phyloP scores from a whole-genome alignment of 495 filamentous ascomycete species.

The Talaromyces ruber region DNA sequence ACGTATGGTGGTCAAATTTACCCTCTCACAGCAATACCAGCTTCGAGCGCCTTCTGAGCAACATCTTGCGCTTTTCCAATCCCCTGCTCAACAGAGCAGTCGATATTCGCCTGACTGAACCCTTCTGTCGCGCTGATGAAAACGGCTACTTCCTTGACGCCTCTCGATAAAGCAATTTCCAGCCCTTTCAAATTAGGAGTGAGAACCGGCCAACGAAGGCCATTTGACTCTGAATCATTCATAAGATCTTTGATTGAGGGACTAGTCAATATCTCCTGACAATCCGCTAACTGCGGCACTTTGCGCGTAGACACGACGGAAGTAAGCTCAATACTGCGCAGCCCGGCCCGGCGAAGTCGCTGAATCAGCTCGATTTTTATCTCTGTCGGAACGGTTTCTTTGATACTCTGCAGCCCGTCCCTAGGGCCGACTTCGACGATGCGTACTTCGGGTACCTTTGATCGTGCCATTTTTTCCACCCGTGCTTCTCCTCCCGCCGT shows the following conservation, averaged over 20 bases:
- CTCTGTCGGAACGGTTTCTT: slow-evolving; percentile 20
- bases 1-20: slow-evolving; percentile 10
- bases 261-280: slow-evolving; percentile 19
- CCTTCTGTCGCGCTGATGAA: slow-evolving; percentile 35
- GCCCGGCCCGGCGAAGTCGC: slow-evolving; percentile 19
- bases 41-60: slow-evolving; percentile 10
- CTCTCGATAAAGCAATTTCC: slow-evolving; percentile 20
- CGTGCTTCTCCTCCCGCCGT: neutral
- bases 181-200: slow-evolving; percentile 35
- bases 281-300: slow-evolving; percentile 35
- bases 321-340: slow-evolving; percentile 32
- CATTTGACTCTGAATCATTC: neutral
- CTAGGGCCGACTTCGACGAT: slow-evolving; percentile 42
- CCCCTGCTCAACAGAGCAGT: slow-evolving; percentile 28
- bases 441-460: slow-evolving; percentile 13
- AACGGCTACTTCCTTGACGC: slow-evolving; percentile 29
- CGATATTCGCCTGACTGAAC: slow-evolving; percentile 36
- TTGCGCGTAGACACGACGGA: slow-evolving; percentile 35
- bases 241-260: slow-evolving; percentile 4
- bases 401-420: slow-evolving; percentile 38
- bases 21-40: slow-evolving; percentile 27
- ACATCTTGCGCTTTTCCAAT: slow-evolving; percentile 20
- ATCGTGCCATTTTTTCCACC: neutral
- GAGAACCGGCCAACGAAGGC: slow-evolving; percentile 25
- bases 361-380: slow-evolving; percentile 32